Evolutionary conservation across 2,329 filamentous ascomycete genomes (phyloP), one percentile per base, ranked within the genome.

Genomic region (Xylariales sp.): DNA sequence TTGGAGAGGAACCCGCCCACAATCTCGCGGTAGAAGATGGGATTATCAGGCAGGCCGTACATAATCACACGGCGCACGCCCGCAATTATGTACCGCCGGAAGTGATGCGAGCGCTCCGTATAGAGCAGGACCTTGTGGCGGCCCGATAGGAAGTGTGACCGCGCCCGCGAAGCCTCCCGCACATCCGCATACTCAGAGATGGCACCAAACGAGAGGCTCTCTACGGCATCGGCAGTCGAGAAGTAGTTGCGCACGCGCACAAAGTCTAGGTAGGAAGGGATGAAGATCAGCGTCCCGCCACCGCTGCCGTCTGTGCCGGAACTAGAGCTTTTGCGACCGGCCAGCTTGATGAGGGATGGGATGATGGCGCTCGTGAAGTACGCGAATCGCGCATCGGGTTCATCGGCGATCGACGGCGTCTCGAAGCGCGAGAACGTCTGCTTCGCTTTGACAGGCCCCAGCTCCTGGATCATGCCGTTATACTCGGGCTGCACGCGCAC

Each of bases 21-120:
- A 62, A 95, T 84, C 81, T 97, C 93, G 46, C 86, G 85, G 78
- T 95, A 97, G 74, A 96, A 95, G 23, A 87, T 78, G 32, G 92
- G 91, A 77, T 97, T 97, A 74, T 98, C 95, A 0, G 96, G 96
- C 39, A 97, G 80, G 0, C 90, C 92, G 78, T 98, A 98, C 84
- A 97, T 91, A 59, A 97, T 86, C n/a, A 98, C 87, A 48, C 90
- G 86, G 78, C 90, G 90, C 14, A 96, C 93, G 28, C 96, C 96
- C 43, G 89, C 87, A 62, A 99, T 85, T 72, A 88, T 87, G 77
- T 96, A 94, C n/a, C 96, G 87, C 57, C 93, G 89, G 84, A 98
- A 98, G 80, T 99, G 96, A 80, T 99, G 96, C n/a, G 94, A 93
- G 67, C 96, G 90, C 79, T 97, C 95, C 1, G 94, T 97, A 81